Percentiles rank a stretch among this genome's conserved stretches.
These are phyloP conservation scores for Maudiozyma serrabonitensis DNA, from an alignment of 805 yeast genomes.

Conservation along the genomic window DNA sequence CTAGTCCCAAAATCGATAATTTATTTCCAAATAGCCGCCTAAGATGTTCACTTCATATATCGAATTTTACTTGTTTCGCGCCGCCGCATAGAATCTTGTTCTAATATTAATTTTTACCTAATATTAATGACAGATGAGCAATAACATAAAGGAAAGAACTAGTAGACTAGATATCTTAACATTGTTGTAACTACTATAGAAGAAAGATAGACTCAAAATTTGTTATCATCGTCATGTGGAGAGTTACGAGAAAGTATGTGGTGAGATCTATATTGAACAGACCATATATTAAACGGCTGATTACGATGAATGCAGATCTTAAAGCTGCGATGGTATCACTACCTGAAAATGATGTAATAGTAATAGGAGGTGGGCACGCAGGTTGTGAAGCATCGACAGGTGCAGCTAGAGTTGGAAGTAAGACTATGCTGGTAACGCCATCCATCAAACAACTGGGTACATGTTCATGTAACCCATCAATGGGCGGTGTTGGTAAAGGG, in stretches of 20 bases:
- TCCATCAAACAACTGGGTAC: slow-evolving; percentile 69
- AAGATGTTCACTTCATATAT: too few species aligned
- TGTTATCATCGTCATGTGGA: background rate
- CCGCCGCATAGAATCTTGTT: too few species aligned
- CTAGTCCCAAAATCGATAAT: too few species aligned
- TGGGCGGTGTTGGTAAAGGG: slow-evolving; percentile 99
- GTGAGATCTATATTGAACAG: background rate
- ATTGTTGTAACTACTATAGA: too few species aligned
- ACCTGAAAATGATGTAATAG: slow-evolving; percentile 44
- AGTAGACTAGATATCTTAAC: too few species aligned
- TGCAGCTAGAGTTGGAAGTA: slow-evolving; percentile 72
- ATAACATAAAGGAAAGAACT: too few species aligned
- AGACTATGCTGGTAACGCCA: slow-evolving; percentile 58
- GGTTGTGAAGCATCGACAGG: slow-evolving; percentile 97
- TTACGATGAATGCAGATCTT: slow-evolving; percentile 10
- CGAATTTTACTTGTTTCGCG: too few species aligned
- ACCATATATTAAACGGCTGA: background rate
- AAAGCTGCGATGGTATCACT: slow-evolving; percentile 3
- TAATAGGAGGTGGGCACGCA: slow-evolving; percentile 97
- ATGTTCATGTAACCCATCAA: slow-evolving; percentile 93
- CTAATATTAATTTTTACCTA: too few species aligned
- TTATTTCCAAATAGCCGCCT: too few species aligned
- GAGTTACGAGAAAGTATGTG: background rate
- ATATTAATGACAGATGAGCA: too few species aligned
- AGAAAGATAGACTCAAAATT: too few species aligned